Evolutionary conservation across 2,329 filamentous ascomycete genomes (phyloP).

Genomic region (Fusarium domesticum): DNA sequence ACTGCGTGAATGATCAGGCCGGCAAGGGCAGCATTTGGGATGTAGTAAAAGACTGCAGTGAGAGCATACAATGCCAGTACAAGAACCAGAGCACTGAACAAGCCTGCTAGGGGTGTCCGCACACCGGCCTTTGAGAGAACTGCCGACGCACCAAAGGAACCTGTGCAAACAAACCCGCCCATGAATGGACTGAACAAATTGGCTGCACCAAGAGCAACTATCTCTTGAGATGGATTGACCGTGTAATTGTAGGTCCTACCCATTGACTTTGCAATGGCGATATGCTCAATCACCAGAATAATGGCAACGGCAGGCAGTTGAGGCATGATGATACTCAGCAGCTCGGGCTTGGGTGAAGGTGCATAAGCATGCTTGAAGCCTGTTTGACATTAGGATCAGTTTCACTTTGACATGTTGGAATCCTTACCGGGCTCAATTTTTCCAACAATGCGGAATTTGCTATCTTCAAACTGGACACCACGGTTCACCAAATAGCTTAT

Average conservation of each 20-base stretch:
- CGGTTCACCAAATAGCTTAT: constrained; percentile 68
- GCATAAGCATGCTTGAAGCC: constrained; percentile 63
- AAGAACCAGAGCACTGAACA: constrained; percentile 74
- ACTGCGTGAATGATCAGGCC: constrained; percentile 84
- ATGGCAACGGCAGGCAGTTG: constrained; percentile 71
- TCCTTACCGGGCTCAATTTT: constrained; percentile 58
- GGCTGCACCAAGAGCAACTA: constrained; percentile 72
- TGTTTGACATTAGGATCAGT: constrained; percentile 22
- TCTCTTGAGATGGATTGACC: constrained; percentile 74
- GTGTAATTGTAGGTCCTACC: constrained; percentile 76
- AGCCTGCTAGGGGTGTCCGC: constrained; percentile 71
- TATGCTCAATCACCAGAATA: constrained; percentile 77
- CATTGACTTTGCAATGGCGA: constrained; percentile 80
- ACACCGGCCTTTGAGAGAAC: constrained; percentile 84
- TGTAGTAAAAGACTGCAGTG: constrained; percentile 77
- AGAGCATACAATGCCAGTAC: constrained; percentile 75
- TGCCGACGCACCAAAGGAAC: constrained; percentile 63
- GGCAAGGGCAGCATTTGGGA: constrained; percentile 67
- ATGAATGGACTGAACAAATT: constrained; percentile 75
- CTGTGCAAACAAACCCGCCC: constrained; percentile 49
- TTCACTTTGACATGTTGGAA: background rate
- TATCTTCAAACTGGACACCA: constrained; percentile 43
- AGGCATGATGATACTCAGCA: constrained; percentile 56
- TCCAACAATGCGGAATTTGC: constrained; percentile 62
- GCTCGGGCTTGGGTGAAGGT: constrained; percentile 51